Evolutionary conservation across 306 rosid genomes (phyloP), one percentile per base, ranked within the genome.

Genomic region (Ceratonia siliqua): DNA sequence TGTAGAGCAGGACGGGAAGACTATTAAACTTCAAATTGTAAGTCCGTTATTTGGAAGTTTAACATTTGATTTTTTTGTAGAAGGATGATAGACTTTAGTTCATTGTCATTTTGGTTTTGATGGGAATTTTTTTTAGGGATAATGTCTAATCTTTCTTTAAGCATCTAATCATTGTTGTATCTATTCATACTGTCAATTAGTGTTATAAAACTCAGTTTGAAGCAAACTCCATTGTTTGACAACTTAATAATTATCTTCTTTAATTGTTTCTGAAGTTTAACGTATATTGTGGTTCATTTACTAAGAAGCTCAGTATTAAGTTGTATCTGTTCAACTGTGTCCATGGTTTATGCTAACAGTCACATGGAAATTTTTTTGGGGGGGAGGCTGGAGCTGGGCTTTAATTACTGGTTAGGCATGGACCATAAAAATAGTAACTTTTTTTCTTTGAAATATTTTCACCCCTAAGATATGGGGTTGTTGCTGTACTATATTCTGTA

Each of bases 1-100:
- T 25, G 97, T 91, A 80, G 97, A 91, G 81, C 97, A 91, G 73
- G 97, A 91, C 49, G 97, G 97, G 68, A 91, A 91, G 91, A 91
- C 97, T 46, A 87, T 91, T 75, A 91, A 91, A 82, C 97, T 91
- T 85, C 97, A 91, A 86, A 91, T 91, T 77, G 97, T 91, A 76
- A 86, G 95, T 76, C 32, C 32, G 30, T 66, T 65, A 59, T 20
- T 52, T 32, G 42, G 22, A 73, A 69, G 20, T 75, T 78, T 32
- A 22, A 22, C 53, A n/a, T 45, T 73, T 17, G 65, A 12, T 13
- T n/a, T n/a, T n/a, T n/a, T n/a, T n/a, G n/a, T n/a, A n/a, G n/a
- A n/a, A n/a, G n/a, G n/a, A n/a, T n/a, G n/a, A n/a, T n/a, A n/a
- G n/a, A n/a, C n/a, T n/a, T n/a, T n/a, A n/a, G n/a, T n/a, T n/a